These are phyloP conservation scores for Pleurotus platypus DNA, from an alignment of 768 basidiomycete species.

Conservation along the genomic window DNA sequence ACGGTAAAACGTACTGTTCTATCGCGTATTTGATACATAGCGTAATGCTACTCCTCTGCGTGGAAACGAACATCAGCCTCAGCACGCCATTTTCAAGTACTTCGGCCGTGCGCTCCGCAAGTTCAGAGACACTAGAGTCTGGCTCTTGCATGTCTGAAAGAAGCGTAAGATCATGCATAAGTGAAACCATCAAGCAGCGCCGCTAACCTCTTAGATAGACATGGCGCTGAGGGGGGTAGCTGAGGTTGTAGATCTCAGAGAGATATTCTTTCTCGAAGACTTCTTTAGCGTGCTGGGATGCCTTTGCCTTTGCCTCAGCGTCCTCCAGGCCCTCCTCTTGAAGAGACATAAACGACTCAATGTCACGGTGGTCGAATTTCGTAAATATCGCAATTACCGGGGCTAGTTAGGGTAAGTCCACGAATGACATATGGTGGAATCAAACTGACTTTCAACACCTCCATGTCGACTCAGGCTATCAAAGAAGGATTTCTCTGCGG, in stretches of 20 bases:
- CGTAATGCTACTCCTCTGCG: neutral
- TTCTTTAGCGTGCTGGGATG: neutral
- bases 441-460: too few relatives aligned
- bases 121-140: neutral
- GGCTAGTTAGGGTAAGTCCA: neutral
- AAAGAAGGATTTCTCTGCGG: neutral
- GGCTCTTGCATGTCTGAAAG: neutral
- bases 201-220: neutral
- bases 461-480: neutral
- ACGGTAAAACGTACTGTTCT: neutral
- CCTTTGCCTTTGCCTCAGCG: neutral
- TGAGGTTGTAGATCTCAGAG: neutral
- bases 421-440: neutral
- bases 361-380: conserved; percentile 1
- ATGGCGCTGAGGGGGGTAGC: neutral
- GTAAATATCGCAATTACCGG: conserved; percentile 5
- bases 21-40: neutral
- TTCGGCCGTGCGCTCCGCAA: neutral
- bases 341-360: neutral
- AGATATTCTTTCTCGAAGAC: neutral
- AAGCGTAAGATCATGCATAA: neutral
- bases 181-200: neutral
- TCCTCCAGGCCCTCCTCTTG: neutral
- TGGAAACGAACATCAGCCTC: neutral
- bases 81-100: neutral